phyloP scores from a whole-genome alignment of 2,329 filamentous ascomycete species.

The Trichoderma sp. region DNA sequence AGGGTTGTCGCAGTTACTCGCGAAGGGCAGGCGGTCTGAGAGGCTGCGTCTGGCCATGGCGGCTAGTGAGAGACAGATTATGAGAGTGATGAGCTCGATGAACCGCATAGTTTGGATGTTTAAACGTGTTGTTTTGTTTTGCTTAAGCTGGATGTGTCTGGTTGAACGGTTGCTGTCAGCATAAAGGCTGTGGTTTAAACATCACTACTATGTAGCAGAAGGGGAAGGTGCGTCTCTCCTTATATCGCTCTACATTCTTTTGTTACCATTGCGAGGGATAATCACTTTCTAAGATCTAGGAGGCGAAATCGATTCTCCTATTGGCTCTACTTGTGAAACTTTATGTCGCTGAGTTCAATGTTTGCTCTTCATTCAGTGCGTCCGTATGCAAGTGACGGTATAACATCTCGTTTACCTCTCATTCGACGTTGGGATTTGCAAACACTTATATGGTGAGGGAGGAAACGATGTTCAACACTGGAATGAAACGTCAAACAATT shows the following conservation, averaged over 20 bases:
- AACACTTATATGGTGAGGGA: neutral
- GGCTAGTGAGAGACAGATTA: neutral
- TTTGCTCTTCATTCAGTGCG: neutral
- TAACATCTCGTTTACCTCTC: neutral
- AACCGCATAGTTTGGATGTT: neutral
- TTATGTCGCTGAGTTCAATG: neutral
- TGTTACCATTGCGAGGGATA: no score
- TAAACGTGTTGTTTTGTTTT: neutral
- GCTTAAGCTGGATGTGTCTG: neutral
- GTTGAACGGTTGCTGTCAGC: neutral
- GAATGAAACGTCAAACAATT: neutral
- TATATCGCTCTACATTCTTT: neutral
- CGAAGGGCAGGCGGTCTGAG: neutral
- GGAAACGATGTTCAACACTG: neutral
- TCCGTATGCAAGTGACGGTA: neutral
- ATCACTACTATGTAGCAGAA: neutral
- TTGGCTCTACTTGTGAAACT: neutral
- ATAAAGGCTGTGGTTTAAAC: neutral
- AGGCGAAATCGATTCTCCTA: neutral
- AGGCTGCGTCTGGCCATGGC: neutral
- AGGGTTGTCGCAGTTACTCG: neutral
- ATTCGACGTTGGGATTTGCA: neutral
- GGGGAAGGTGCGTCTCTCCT: neutral
- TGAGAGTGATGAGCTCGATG: neutral
- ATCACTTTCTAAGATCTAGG: neutral